Conservation (phyloP, 2,329 filamentous ascomycete genomes). For the Bipolaris gigantea region DNA sequence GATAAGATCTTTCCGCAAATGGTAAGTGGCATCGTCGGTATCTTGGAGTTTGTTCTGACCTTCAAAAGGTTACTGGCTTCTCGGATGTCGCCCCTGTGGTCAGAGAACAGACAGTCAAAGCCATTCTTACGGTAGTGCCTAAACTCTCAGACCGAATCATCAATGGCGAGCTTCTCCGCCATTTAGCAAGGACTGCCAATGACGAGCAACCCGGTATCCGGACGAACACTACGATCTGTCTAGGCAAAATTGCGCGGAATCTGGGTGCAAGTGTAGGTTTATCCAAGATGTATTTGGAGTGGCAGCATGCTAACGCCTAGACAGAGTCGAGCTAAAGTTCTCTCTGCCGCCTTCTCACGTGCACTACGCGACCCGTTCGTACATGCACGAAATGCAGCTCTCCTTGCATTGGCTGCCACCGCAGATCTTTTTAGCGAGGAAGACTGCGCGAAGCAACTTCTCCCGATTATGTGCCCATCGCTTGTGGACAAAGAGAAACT, state of each 20-base stretch:
- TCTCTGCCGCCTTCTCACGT: slow-evolving; percentile 88
- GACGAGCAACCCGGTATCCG: slow-evolving; percentile 96
- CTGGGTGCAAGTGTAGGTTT: slow-evolving; percentile 63
- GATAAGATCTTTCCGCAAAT: slow-evolving; percentile 97
- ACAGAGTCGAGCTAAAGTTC: slow-evolving; percentile 80
- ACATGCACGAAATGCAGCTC: slow-evolving; percentile 84
- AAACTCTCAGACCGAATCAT: slow-evolving; percentile 92
- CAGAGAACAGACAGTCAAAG: slow-evolving; percentile 93
- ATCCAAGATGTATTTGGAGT: no score
- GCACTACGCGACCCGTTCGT: slow-evolving; percentile 92
- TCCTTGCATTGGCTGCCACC: slow-evolving; percentile 84
- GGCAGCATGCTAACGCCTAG: slow-evolving; percentile 13
- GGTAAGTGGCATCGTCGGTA: slow-evolving; percentile 50
- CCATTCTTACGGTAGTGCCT: slow-evolving; percentile 79
- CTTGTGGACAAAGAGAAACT: slow-evolving; percentile 95
- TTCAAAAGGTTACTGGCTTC: slow-evolving; percentile 82
- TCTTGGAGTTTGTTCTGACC: slow-evolving; percentile 28
- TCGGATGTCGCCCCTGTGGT: slow-evolving; percentile 89
- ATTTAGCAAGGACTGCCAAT: slow-evolving; percentile 93
- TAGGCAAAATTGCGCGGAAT: slow-evolving; percentile 93
- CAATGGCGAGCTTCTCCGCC: slow-evolving; percentile 88
- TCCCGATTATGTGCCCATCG: slow-evolving; percentile 81
- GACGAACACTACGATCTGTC: slow-evolving; percentile 96
- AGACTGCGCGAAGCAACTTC: slow-evolving; percentile 79
- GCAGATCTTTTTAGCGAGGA: slow-evolving; percentile 85